Evolutionary conservation across 2,329 filamentous ascomycete species (phyloP).

Genomic region (Lasiodiplodia sp.): DNA sequence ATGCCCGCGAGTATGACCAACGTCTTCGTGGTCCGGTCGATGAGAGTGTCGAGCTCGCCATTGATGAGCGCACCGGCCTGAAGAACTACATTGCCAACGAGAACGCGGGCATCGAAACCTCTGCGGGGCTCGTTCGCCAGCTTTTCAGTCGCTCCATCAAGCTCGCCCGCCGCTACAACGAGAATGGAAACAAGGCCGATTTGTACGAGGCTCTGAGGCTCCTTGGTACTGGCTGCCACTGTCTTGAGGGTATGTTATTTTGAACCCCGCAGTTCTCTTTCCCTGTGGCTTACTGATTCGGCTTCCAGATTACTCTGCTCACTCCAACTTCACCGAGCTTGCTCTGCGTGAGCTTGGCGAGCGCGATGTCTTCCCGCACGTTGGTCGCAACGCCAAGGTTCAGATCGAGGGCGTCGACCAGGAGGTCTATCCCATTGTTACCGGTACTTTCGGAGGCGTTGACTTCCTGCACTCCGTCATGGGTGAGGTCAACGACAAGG

Average conservation of each 20-base stretch:
- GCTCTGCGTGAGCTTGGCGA: constrained; percentile 88
- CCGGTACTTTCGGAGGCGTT: constrained; percentile 92
- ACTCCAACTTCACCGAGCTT: constrained; percentile 92
- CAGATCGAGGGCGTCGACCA: constrained; percentile 70
- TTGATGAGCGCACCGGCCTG: constrained; percentile 71
- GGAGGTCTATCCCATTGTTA: constrained; percentile 81
- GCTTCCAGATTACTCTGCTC: constrained; percentile 78
- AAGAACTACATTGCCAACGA: constrained; percentile 98
- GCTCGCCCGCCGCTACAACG: constrained; percentile 76
- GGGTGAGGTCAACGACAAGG: constrained; percentile 81
- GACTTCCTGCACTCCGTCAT: constrained; percentile 92
- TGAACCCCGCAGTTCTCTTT: not conserved
- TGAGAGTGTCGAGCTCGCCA: constrained; percentile 76
- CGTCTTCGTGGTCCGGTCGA: constrained; percentile 84
- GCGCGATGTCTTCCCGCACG: constrained; percentile 82
- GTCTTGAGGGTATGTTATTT: constrained; percentile 70
- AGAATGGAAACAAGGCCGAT: constrained; percentile 73
- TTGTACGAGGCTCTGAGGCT: constrained; percentile 86
- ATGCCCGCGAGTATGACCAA: constrained; percentile 81
- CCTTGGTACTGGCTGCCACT: constrained; percentile 87
- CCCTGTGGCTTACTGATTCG: not conserved
- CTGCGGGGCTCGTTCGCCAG: constrained; percentile 75
- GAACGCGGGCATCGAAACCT: constrained; percentile 77
- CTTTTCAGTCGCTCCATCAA: constrained; percentile 78
- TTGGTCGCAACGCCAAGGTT: constrained; percentile 76